Conservation (phyloP, 441 rosid species). For the Populus hybrid region DNA sequence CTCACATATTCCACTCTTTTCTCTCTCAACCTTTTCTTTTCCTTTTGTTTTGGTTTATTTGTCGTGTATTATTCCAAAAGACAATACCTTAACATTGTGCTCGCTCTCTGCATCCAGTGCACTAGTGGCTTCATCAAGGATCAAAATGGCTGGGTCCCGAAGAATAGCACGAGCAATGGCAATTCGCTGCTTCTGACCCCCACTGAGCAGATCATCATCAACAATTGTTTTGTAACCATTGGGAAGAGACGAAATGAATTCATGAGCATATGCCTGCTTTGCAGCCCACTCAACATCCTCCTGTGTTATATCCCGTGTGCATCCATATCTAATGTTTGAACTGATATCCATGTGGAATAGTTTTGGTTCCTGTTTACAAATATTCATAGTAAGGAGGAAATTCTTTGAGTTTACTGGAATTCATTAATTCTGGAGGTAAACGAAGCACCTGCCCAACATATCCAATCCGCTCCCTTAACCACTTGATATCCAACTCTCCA, state of each 20-base stretch:
- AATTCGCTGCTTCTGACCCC: slow-evolving; percentile 97
- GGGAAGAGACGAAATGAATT: slow-evolving; percentile 79
- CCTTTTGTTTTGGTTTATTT: neutral
- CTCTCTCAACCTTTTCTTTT: neutral
- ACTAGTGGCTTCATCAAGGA: slow-evolving; percentile 96
- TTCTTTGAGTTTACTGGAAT: slow-evolving; percentile 1
- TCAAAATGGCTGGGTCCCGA: slow-evolving; percentile 81
- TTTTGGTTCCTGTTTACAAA: slow-evolving; percentile 71
- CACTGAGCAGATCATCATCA: slow-evolving; percentile 95
- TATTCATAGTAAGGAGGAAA: slow-evolving; percentile 14
- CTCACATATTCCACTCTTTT: neutral
- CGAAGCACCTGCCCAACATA: slow-evolving; percentile 79
- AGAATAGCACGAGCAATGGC: slow-evolving; percentile 97
- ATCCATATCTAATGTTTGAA: slow-evolving; percentile 89
- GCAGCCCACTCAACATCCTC: slow-evolving; percentile 90
- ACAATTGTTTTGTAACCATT: slow-evolving; percentile 81
- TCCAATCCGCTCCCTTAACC: slow-evolving; percentile 86
- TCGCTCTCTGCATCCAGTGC: slow-evolving; percentile 98
- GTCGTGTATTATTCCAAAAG: neutral
- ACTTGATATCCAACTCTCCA: slow-evolving; percentile 72
- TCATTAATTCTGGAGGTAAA: slow-evolving; percentile 2
- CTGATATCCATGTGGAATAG: slow-evolving; percentile 85
- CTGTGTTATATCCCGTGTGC: slow-evolving; percentile 51
- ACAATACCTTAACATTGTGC: slow-evolving; percentile 77
- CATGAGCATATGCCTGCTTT: slow-evolving; percentile 90